Percentiles rank a stretch among this genome's conserved stretches.
Evolutionary conservation across 768 basidiomycete genomes (phyloP).

Genomic region (Epithele typhae): DNA sequence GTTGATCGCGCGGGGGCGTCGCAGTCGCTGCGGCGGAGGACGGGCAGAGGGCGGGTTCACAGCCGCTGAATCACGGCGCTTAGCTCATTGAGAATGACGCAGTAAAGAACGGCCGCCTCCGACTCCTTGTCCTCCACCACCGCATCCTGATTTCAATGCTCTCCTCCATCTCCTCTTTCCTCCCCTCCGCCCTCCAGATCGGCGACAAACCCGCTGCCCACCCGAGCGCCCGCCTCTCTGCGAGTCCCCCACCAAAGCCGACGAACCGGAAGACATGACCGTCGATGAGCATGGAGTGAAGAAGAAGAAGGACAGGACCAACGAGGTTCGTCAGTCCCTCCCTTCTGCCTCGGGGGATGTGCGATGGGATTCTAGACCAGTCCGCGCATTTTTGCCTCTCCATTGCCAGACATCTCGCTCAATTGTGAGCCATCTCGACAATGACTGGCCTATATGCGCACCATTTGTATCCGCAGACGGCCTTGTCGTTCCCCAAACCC

Average conservation of each 20-base stretch:
- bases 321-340: conserved; percentile 38
- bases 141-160: conserved; percentile 18
- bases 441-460: too few species aligned
- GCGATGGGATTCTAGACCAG: too few species aligned
- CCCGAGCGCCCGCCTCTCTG: background rate
- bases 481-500: too few species aligned
- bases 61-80: background rate
- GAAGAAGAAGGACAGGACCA: conserved; percentile 43
- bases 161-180: conserved; percentile 20
- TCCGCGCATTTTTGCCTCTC: too few species aligned
- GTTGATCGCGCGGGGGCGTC: too few species aligned
- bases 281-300: conserved; percentile 33
- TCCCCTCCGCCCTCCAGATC: conserved; percentile 16
- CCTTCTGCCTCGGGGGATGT: too few species aligned
- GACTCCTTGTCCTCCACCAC: conserved; percentile 3
- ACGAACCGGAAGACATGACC: conserved; percentile 13
- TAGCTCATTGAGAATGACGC: background rate
- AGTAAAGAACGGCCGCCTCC: background rate
- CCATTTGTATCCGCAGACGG: too few species aligned
- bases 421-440: too few species aligned
- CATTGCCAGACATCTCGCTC: too few species aligned
- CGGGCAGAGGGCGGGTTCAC: background rate
- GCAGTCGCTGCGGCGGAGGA: too few species aligned
- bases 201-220: conserved; percentile 12
- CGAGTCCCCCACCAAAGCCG: conserved; percentile 2